Conservation (phyloP, 1,284 basidiomycete species). For the Cryptococcus deneoformans region DNA sequence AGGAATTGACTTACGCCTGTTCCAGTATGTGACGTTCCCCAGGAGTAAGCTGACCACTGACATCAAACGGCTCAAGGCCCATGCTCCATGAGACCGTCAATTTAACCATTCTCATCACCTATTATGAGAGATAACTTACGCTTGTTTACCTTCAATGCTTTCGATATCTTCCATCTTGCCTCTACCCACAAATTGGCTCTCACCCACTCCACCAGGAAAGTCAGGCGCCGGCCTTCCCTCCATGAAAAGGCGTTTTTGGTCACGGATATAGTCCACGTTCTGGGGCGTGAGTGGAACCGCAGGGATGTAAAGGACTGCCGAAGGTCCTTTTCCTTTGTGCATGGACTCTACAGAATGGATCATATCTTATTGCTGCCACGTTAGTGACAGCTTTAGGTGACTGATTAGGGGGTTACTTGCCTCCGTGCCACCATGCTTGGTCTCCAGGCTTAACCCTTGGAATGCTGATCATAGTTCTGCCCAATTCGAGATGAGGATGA, state of each 20-base stretch:
- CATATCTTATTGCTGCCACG: conserved; percentile 53
- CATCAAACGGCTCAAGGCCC: conserved; percentile 38
- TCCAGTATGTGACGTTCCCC: conserved; percentile 26
- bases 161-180: conserved; percentile 53
- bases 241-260: conserved; percentile 60
- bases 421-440: conserved; percentile 80
- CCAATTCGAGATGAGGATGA: conserved; percentile 68
- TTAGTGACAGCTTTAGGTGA: background rate
- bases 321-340: conserved; percentile 62
- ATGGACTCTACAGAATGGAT: conserved; percentile 68
- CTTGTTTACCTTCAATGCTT: conserved; percentile 53
- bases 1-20: conserved; percentile 15
- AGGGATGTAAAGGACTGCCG: conserved; percentile 76
- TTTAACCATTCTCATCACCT: background rate
- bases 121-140: conserved; percentile 28
- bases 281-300: conserved; percentile 65
- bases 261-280: conserved; percentile 63
- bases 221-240: conserved; percentile 64
- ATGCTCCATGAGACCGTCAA: conserved; percentile 21
- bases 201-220: conserved; percentile 71
- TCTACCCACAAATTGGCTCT: conserved; percentile 58
- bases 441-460: conserved; percentile 72
- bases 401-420: conserved; percentile 13
- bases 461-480: conserved; percentile 67
- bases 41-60: conserved; percentile 7